Percentiles rank a stretch among this genome's conserved stretches.
Conservation (phyloP, 495 filamentous ascomycete species). For the Lophiostoma macrostomum region DNA sequence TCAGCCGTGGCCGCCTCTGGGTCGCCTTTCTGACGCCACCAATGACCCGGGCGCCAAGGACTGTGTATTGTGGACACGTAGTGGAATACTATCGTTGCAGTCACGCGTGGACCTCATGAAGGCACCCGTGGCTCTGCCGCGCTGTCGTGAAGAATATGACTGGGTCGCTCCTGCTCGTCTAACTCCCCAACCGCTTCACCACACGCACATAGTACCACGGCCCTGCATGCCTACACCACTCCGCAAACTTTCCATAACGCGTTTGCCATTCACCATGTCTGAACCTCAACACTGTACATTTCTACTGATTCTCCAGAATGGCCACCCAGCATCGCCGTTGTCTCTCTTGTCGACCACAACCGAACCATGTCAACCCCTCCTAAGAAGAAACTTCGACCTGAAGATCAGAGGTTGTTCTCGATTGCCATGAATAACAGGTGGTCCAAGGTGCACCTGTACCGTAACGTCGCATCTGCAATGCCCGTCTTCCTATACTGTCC, state of each 20-base stretch:
- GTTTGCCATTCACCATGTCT: neutral
- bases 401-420: conserved; percentile 13
- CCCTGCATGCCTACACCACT: too few relatives aligned
- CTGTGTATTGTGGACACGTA: too few relatives aligned
- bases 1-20: conserved; percentile 5
- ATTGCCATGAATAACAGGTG: conserved; percentile 12
- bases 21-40: conserved; percentile 15
- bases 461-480: neutral
- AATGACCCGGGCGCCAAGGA: conserved; percentile 10
- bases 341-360: neutral
- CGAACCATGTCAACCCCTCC: neutral
- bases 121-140: neutral
- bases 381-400: conserved; percentile 9
- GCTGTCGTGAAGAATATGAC: too few relatives aligned
- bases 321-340: neutral
- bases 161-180: too few relatives aligned
- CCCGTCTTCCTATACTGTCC: conserved; percentile 14
- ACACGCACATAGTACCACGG: too few relatives aligned
- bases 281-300: neutral
- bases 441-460: neutral
- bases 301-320: neutral
- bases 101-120: neutral
- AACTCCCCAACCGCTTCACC: too few relatives aligned
- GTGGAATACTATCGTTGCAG: neutral
- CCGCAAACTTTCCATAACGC: too few relatives aligned